Percentiles rank a stretch among this genome's conserved stretches.
phyloP scores from a whole-genome alignment of 805 yeast species.

The Metschnikowia borealis region DNA sequence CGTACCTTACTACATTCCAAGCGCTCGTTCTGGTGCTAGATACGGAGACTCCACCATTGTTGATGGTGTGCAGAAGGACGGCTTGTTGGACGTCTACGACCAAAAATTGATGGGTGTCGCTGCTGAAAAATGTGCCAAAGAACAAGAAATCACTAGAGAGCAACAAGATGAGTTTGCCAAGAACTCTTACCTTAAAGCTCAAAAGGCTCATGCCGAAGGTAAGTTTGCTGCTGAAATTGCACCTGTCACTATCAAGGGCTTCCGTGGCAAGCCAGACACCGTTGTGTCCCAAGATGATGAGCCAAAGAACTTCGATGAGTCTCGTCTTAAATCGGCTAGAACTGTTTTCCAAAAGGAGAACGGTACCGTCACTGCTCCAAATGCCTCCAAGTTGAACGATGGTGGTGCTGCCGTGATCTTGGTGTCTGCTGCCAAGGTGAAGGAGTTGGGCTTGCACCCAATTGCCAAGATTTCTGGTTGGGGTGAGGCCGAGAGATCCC shows the following conservation, averaged over 20 bases:
- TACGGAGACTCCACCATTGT: constrained; percentile 77
- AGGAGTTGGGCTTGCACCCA: constrained; percentile 84
- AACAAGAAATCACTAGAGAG: constrained; percentile 72
- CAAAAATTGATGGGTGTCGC: constrained; percentile 91
- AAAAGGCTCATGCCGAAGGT: constrained; percentile 71
- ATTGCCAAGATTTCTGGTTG: constrained; percentile 85
- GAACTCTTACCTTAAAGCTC: constrained; percentile 81
- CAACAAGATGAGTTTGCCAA: constrained; percentile 89
- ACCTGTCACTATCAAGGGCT: constrained; percentile 85
- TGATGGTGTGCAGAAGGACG: constrained; percentile 92
- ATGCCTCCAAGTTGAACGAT: constrained; percentile 93
- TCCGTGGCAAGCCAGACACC: constrained; percentile 81
- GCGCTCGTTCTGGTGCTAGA: constrained; percentile 84
- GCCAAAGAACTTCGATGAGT: constrained; percentile 68
- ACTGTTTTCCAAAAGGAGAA: constrained; percentile 91
- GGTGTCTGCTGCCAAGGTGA: constrained; percentile 78
- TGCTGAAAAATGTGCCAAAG: constrained; percentile 94
- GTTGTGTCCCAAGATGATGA: constrained; percentile 81
- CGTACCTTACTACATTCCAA: constrained; percentile 86
- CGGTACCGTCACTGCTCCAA: constrained; percentile 97
- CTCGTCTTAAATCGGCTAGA: constrained; percentile 76
- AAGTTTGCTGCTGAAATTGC: constrained; percentile 80
- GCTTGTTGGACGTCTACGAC: constrained; percentile 88
- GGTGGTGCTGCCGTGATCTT: constrained; percentile 96
- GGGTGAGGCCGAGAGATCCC: constrained; percentile 98